Evolutionary conservation across 371 early-diverging fungal genomes (phyloP).

Genomic region (Rhizopus sp.): DNA sequence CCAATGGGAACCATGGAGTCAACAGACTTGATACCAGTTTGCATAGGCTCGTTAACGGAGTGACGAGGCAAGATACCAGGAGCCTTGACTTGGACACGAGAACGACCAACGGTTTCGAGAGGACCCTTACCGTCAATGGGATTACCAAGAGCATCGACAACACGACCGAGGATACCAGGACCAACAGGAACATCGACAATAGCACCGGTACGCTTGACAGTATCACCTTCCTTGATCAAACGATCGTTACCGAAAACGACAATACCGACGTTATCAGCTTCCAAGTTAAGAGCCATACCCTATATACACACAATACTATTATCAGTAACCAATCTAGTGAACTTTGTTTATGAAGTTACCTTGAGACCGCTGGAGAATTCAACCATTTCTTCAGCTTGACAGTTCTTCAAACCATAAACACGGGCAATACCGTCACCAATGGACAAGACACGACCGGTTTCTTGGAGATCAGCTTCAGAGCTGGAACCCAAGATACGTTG

Average conservation of each 20-base stretch:
- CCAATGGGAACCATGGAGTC: constrained; percentile 98
- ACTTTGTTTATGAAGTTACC: too few relatives aligned
- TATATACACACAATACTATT: too few relatives aligned
- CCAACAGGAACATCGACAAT: constrained; percentile 97
- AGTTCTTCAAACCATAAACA: constrained; percentile 97
- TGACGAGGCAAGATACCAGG: constrained; percentile 97
- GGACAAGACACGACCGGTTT: constrained; percentile 97
- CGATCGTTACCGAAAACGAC: constrained; percentile 98
- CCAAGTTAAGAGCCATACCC: constrained; percentile 97
- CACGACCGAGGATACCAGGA: constrained; percentile 91
- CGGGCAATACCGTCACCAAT: constrained; percentile 99
- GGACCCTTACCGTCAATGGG: constrained; percentile 98
- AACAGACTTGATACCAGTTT: constrained; percentile 97
- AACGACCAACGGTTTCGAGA: constrained; percentile 76
- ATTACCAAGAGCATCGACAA: constrained; percentile 96
- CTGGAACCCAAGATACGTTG: constrained; percentile 89
- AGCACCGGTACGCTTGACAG: constrained; percentile 95
- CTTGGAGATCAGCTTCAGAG: constrained; percentile 85
- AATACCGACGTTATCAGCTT: constrained; percentile 97
- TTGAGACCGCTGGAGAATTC: constrained; percentile 97
- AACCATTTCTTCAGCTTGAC: constrained; percentile 99
- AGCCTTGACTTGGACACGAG: constrained; percentile 95
- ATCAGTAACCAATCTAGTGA: too few relatives aligned
- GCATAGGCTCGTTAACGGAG: constrained; percentile 97
- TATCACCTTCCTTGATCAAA: constrained; percentile 89